Evolutionary conservation across 23 red algal genomes (phyloP).

Genomic region (Gracilaria domingensis): DNA sequence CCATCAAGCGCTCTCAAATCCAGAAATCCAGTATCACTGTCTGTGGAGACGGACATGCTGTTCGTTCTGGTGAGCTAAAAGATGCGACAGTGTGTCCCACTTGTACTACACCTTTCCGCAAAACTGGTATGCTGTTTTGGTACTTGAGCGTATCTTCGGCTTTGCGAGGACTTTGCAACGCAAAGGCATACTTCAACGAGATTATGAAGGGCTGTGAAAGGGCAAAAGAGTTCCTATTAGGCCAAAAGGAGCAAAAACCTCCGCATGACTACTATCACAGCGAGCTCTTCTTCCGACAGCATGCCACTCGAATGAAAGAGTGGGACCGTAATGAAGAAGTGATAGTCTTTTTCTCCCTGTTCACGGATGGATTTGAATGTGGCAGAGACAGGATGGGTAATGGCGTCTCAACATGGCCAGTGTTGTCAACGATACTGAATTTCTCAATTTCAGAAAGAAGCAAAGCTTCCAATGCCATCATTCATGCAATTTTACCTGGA

Average conservation of each 20-base stretch:
- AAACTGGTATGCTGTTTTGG: too few relatives aligned
- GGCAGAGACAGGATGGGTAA: background rate
- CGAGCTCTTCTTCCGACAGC: background rate
- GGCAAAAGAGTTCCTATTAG: too few relatives aligned
- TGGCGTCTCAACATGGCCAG: background rate
- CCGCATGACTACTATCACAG: conserved; percentile 3
- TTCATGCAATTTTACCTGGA: background rate
- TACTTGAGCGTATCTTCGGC: too few relatives aligned
- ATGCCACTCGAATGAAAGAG: background rate
- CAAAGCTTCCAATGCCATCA: background rate
- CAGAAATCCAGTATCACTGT: too few relatives aligned
- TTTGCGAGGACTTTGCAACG: too few relatives aligned
- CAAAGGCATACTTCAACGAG: too few relatives aligned
- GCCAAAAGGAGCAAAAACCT: background rate
- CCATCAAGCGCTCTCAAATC: too few relatives aligned
- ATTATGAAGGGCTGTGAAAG: too few relatives aligned
- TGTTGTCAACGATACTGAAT: background rate
- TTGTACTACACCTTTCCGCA: too few relatives aligned
- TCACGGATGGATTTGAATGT: background rate
- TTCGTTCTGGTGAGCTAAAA: too few relatives aligned
- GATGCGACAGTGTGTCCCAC: too few relatives aligned
- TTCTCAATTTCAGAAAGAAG: background rate
- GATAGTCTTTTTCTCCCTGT: background rate
- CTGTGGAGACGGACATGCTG: too few relatives aligned
- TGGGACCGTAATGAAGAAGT: background rate